Base-by-base conservation (phyloP, 2,329 filamentous ascomycete species). In the Phyllosticta capitalensis region DNA sequence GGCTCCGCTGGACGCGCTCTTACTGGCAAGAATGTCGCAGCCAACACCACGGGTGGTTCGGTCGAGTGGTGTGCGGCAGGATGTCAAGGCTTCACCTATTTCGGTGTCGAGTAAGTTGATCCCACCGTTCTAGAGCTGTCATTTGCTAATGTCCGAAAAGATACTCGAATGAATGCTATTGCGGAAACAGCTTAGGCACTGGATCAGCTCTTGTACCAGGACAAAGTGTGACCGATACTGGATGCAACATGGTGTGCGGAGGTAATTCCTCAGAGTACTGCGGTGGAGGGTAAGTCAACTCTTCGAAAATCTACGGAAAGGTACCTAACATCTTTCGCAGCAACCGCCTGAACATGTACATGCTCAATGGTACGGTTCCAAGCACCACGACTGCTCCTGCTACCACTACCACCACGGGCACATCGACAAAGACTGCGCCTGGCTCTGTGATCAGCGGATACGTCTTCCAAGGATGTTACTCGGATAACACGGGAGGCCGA, bases 51-150 rank as follows among this genome's bases (percentile, higher is more conserved):
- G n/a, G 65, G 61, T 54, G 73, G 76, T 72, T 74, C 75, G 5
- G 64, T 77, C 17, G 72, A 75, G 38, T 66, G 64, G 59, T 77
- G 75, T 63, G 69, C 70, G 1, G 60, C 62, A 48, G 74, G 64
- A 64, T 73, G 70, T 66, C 61, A 60, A 19, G 66, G 62, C n/a
- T 75, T 70, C 63, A 60, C 65, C 51, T 75, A 69, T 61, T 76
- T 74, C 52, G 75, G 74, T 21, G 64, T 72, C 24, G 72, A 76
- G 61, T 74, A 71, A 76, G 63, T 54, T 55, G 21, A 50, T 28
- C 9, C 1, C 3, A 12, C 7, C 24, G 3, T 26, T 26, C 24
- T 7, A 26, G 3, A 7, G 24, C 24, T 26, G 7, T 7, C 4
- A 26, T 26, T 7, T 26, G 24, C 7, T 2, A 12, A 14, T 2